A percentile compares a stretch with the other conserved stretches of the same genome.
Evolutionary conservation across 2,329 filamentous ascomycete genomes (phyloP).

Genomic region (Paradendryphiella salina): DNA sequence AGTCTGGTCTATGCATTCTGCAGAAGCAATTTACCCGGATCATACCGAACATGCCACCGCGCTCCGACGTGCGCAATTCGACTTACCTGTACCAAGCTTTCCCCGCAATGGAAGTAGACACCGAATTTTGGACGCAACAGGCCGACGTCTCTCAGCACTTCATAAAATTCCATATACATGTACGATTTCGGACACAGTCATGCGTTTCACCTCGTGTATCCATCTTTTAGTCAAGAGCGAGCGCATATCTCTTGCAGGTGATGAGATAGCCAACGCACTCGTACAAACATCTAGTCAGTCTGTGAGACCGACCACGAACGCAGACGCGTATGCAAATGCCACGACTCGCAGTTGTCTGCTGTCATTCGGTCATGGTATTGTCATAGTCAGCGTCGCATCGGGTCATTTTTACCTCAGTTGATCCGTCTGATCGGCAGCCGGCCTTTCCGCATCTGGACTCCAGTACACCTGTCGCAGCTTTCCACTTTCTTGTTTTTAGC

Average conservation of each 20-base stretch:
- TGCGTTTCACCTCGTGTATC: too few relatives aligned
- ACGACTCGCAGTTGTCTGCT: not conserved
- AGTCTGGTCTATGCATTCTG: not conserved
- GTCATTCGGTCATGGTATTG: not conserved
- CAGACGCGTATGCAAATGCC: not conserved
- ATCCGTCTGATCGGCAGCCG: constrained; percentile 11
- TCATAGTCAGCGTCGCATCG: constrained; percentile 8
- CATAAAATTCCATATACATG: too few relatives aligned
- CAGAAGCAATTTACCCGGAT: constrained; percentile 2
- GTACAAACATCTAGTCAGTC: not conserved
- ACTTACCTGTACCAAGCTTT: not conserved
- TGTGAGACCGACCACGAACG: not conserved
- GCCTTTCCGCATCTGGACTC: not conserved
- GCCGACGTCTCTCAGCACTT: too few relatives aligned
- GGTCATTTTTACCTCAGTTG: not conserved
- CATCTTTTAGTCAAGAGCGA: too few relatives aligned
- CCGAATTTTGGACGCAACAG: not conserved
- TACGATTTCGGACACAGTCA: too few relatives aligned
- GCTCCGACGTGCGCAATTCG: not conserved
- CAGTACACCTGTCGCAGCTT: not conserved
- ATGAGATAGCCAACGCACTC: too few relatives aligned
- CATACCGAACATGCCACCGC: not conserved
- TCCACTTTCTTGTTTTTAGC: not conserved
- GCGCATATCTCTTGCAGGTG: too few relatives aligned
- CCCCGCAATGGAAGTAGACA: not conserved